These are phyloP conservation scores for Venturia pyrina DNA, from an alignment of 2,329 filamentous ascomycete genomes.

Conservation along the genomic window DNA sequence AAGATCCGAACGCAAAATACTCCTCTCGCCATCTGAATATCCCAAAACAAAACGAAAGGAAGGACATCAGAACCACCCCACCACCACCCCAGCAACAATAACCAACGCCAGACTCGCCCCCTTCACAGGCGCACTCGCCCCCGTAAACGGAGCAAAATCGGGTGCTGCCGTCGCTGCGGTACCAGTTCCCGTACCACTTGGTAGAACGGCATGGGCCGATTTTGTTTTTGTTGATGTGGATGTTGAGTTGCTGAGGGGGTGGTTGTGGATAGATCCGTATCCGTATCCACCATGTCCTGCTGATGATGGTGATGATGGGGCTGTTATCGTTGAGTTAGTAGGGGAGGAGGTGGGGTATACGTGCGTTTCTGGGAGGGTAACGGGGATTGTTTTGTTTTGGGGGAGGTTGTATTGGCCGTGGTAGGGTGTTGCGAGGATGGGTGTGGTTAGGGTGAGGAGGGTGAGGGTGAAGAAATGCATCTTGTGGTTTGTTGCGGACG, in stretches of 20 bases:
- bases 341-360: background rate
- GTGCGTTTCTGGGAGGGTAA: background rate
- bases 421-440: background rate
- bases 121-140: background rate
- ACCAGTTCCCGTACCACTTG: background rate
- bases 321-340: background rate
- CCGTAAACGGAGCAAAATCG: background rate
- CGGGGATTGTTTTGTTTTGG: background rate
- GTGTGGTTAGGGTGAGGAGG: background rate
- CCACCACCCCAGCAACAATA: background rate
- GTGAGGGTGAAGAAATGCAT: background rate
- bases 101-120: background rate
- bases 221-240: background rate
- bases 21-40: too few relatives aligned
- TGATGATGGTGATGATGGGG: background rate
- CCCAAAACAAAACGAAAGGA: too few relatives aligned
- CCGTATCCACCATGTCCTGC: background rate
- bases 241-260: background rate
- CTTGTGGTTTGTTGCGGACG: background rate
- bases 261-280: background rate
- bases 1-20: too few relatives aligned
- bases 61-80: background rate
- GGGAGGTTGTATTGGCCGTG: background rate
- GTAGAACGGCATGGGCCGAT: background rate
- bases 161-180: background rate